Percentiles rank a stretch among this genome's conserved stretches.
Evolutionary conservation across 176 grass and related monocot genomes (phyloP).

Genomic region (Hordeum vulgare): DNA sequence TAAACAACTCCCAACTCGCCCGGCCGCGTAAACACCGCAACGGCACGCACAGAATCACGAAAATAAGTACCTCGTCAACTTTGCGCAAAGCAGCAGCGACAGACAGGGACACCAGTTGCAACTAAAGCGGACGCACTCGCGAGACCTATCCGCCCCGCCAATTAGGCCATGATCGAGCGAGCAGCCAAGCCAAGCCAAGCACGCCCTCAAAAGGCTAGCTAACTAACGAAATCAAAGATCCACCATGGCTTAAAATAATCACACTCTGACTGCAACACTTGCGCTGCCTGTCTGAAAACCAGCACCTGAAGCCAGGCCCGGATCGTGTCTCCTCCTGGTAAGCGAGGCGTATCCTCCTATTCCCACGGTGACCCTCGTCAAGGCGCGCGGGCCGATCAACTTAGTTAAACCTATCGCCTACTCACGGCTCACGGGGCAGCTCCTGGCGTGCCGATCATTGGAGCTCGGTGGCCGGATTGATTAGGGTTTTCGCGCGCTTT

Average conservation of each 20-base stretch:
- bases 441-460: neutral
- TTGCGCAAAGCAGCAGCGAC: neutral
- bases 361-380: neutral
- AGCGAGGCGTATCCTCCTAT: neutral
- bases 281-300: slow-evolving; percentile 9
- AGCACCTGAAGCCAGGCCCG: neutral
- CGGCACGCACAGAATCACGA: neutral
- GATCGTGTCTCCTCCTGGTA: neutral
- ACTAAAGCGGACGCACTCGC: neutral
- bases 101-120: slow-evolving; percentile 19
- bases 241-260: neutral
- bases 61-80: neutral
- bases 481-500: slow-evolving; percentile 3
- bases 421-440: slow-evolving; percentile 8
- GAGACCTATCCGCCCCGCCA: neutral
- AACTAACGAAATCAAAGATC: slow-evolving; percentile 25
- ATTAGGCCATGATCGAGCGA: slow-evolving; percentile 17
- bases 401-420: slow-evolving; percentile 23
- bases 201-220: neutral
- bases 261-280: neutral
- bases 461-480: slow-evolving; percentile 1
- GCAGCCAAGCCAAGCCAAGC: neutral
- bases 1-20: neutral
- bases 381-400: neutral
- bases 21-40: neutral